A percentile compares a stretch with the other conserved stretches of the same genome.
Conservation (phyloP, 1,284 basidiomycete species). For the Sporisorium reilianum region DNA sequence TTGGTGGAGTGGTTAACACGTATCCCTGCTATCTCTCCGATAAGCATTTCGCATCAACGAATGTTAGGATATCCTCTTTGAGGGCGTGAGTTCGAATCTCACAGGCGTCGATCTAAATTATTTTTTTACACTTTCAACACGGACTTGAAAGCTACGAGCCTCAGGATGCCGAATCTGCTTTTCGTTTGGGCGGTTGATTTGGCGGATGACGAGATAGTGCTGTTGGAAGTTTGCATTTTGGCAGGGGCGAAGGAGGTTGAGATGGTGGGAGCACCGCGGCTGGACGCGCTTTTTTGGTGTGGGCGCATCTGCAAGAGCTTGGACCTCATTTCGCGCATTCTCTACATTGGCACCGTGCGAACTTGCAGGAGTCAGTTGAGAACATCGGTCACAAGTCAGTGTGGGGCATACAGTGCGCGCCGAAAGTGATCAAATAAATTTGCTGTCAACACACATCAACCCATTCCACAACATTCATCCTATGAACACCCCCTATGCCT, state of each 20-base stretch:
- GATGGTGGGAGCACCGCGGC: slow-evolving; percentile 7
- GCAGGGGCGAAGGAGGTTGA: not conserved
- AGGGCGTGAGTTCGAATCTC: slow-evolving; percentile 61
- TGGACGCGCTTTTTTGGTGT: not conserved
- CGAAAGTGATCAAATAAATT: not conserved
- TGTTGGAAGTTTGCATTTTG: not conserved
- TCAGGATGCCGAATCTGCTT: slow-evolving; percentile 8
- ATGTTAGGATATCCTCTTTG: slow-evolving; percentile 56
- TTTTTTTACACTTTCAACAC: not conserved
- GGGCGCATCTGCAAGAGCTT: not conserved
- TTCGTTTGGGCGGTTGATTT: not conserved
- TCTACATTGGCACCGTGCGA: not conserved
- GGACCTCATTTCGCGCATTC: not conserved
- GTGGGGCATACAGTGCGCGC: slow-evolving; percentile 1
- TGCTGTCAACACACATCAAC: not conserved
- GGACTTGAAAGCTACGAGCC: not conserved
- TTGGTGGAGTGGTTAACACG: slow-evolving; percentile 60
- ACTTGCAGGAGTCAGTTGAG: not conserved
- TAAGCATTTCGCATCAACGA: slow-evolving; percentile 20
- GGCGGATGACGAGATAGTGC: slow-evolving; percentile 1
- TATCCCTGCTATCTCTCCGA: slow-evolving; percentile 43
- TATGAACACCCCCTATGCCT: not conserved
- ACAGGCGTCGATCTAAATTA: slow-evolving; percentile 34
- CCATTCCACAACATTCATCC: not conserved
- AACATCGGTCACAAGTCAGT: not conserved